Conservation (phyloP, 108 stramenopile species). For the Skeletonema tropicum region DNA sequence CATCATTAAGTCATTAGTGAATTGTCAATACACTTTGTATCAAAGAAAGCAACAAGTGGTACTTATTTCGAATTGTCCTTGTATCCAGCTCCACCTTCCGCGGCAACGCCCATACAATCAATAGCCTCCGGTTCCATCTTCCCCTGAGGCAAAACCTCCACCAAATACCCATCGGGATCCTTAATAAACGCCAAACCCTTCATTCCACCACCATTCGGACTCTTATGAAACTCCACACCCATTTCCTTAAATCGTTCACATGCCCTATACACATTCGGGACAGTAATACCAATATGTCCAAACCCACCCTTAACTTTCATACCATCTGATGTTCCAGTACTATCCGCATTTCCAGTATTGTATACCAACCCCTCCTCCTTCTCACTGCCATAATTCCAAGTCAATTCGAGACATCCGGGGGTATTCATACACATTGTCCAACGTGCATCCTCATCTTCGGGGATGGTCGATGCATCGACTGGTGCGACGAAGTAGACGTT, state of each 20-base stretch:
- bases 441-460: constrained; percentile 6
- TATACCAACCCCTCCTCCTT: constrained; percentile 42
- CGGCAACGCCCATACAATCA: constrained; percentile 61
- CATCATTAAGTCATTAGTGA: not conserved
- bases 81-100: constrained; percentile 71
- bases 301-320: constrained; percentile 45
- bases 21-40: too few relatives aligned
- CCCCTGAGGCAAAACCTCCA: constrained; percentile 53
- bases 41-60: too few relatives aligned
- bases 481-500: constrained; percentile 63
- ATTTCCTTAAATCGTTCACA: constrained; percentile 44
- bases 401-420: constrained; percentile 58
- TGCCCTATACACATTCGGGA: constrained; percentile 52
- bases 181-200: constrained; percentile 59
- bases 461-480: constrained; percentile 32
- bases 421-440: constrained; percentile 56
- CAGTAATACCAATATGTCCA: constrained; percentile 57
- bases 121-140: constrained; percentile 54
- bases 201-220: constrained; percentile 55
- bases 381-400: constrained; percentile 59
- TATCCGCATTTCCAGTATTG: constrained; percentile 59
- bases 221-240: constrained; percentile 49
- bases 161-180: constrained; percentile 60
- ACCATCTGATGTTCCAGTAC: constrained; percentile 54
- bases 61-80: constrained; percentile 66